Evolutionary conservation across 2,329 filamentous ascomycete genomes (phyloP).

Genomic region (Ophioceras dolichostomum): DNA sequence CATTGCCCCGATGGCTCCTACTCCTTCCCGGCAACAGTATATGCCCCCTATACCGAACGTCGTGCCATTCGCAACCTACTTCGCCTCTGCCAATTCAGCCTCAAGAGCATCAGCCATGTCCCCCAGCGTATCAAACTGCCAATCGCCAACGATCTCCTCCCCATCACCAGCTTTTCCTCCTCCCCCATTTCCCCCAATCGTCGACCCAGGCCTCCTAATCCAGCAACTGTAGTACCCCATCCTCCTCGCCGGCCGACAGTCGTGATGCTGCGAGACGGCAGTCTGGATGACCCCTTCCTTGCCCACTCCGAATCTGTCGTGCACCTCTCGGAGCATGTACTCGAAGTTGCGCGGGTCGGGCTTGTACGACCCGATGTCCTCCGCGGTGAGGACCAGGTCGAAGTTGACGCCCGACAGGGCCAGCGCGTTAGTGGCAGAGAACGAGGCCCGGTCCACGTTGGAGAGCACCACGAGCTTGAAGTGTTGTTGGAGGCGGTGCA

Average conservation of each 20-base stretch:
- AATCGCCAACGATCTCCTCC: slow-evolving; percentile 31
- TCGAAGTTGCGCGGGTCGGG: slow-evolving; percentile 52
- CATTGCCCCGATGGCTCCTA: no score
- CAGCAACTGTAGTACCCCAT: slow-evolving; percentile 46
- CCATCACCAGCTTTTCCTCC: no score
- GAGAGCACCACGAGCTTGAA: slow-evolving; percentile 50
- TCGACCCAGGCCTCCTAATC: slow-evolving; percentile 38
- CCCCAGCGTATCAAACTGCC: slow-evolving; percentile 44
- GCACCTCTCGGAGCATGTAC: slow-evolving; percentile 44
- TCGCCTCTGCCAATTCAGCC: not conserved
- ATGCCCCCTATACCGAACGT: no score
- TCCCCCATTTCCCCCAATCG: no score
- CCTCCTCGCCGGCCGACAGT: slow-evolving; percentile 52
- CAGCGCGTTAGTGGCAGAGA: slow-evolving; percentile 15
- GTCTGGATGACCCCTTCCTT: slow-evolving; percentile 49
- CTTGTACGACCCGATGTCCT: slow-evolving; percentile 63
- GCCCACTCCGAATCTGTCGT: slow-evolving; percentile 38
- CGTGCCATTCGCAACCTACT: no score
- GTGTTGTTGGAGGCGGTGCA: slow-evolving; percentile 31
- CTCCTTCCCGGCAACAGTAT: no score
- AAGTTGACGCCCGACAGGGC: slow-evolving; percentile 37
- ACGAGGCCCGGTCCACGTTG: slow-evolving; percentile 40
- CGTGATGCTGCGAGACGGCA: slow-evolving; percentile 57
- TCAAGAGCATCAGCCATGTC: slow-evolving; percentile 49
- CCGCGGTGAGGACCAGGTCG: slow-evolving; percentile 55